These are phyloP conservation scores for Kandelia obovata DNA, from an alignment of 345 rosid species.

Conservation along the genomic window DNA sequence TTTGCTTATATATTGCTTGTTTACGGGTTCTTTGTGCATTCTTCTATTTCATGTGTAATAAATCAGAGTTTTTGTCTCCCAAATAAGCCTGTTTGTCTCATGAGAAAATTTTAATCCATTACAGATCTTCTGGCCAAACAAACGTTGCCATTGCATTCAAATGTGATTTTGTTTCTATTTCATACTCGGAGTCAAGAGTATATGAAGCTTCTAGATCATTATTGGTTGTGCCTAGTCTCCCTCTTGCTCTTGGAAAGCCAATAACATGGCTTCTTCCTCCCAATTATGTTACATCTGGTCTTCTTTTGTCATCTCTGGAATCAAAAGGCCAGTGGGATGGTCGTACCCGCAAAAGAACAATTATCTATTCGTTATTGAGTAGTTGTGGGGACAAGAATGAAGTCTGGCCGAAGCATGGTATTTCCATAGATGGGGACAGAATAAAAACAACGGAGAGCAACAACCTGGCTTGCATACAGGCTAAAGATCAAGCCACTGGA, in stretches of 20 bases:
- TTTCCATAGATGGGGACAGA: slow-evolving; percentile 60
- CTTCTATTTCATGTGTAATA: too few species aligned
- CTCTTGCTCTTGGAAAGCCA: slow-evolving; percentile 80
- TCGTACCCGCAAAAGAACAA: slow-evolving; percentile 54
- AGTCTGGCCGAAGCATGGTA: slow-evolving; percentile 35
- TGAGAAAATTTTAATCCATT: slow-evolving; percentile 27
- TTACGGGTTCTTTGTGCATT: too few species aligned
- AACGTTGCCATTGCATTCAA: slow-evolving; percentile 63
- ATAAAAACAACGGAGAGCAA: slow-evolving; percentile 63
- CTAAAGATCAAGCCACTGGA: slow-evolving; percentile 76
- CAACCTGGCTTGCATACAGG: slow-evolving; percentile 81
- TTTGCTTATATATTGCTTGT: too few species aligned
- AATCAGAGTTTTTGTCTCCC: too few species aligned
- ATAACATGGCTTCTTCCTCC: slow-evolving; percentile 94
- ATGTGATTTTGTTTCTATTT: slow-evolving; percentile 69
- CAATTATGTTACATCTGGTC: slow-evolving; percentile 61
- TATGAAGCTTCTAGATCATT: slow-evolving; percentile 58
- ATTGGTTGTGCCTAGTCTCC: slow-evolving; percentile 75
- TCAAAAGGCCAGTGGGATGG: slow-evolving; percentile 49
- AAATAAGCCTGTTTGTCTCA: slow-evolving; percentile 14
- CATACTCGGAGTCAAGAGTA: slow-evolving; percentile 56
- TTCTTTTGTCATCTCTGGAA: slow-evolving; percentile 56
- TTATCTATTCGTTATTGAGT: slow-evolving; percentile 65
- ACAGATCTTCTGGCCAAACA: slow-evolving; percentile 78
- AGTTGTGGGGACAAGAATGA: slow-evolving; percentile 48